Base-by-base conservation (phyloP, 257 asterid genomes). In the Solanum dulcamara region DNA sequence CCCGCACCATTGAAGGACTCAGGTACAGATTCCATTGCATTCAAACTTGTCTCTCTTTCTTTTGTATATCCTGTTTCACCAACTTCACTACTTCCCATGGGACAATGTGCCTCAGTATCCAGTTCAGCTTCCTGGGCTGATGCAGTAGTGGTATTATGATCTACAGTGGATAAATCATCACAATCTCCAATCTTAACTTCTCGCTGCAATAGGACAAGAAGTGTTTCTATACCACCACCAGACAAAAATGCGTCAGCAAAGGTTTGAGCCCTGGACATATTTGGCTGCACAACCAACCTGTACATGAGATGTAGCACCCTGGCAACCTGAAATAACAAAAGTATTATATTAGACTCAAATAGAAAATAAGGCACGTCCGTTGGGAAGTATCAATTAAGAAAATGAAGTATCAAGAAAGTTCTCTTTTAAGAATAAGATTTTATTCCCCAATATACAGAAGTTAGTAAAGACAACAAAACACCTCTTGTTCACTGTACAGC, bases 241-340 rank as follows among this genome's bases (percentile, higher is more conserved):
- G 98, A 92, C 85, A 94, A 89, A 90, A 96, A 95, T 85, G 99
- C 99, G 86, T 96, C 96, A 18, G 97, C 94, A 84, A 96, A 96
- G 88, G 93, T 90, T 88, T 94, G 93, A 87, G 99, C 98, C 87
- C 99, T 91, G 72, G 95, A 90, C 37, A 86, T 85, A 87, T 96
- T 96, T 79, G 99, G 99, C 88, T 96, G 99, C 81, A 96, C 97
- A 85, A 95, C 97, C 92, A 96, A 88, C 90, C 98, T 90, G 88
- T 96, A 96, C 53, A 96, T 92, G 83, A 96, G 93, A 89, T 95
- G 98, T 90, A 96, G 90, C 87, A 94, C 95, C 90, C 99, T 93
- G 51, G 98, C 94, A 88, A 96, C 98, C 99, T 96, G 97, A 89
- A 91, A 88, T 87, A 86, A 87, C 87, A 81, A 40, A 88, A 87